Base-by-base conservation (phyloP, 495 filamentous ascomycete genomes). In the Aspergillus homomorphus region DNA sequence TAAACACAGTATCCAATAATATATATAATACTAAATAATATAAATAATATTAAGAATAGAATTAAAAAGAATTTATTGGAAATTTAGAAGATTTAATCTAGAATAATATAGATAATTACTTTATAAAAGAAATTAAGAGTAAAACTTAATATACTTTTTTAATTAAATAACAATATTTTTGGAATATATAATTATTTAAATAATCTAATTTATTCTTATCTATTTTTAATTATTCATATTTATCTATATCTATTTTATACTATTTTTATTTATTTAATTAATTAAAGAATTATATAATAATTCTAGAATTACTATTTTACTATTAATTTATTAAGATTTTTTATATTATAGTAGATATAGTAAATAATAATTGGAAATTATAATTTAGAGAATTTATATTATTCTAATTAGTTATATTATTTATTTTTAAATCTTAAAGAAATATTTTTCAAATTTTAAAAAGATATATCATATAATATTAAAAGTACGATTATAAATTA, bases 31-130 rank as follows among this genome's bases (percentile, higher is more conserved):
- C 43, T 45, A n/a, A 45, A 45, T 7, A n/a, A 45, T 45, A 45
- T n/a, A 45, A 45, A 45, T 5, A 45, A 45, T 7, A 45, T n/a
- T 45, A 45, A 41, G 33, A 8, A 41, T 41, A 41, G 8, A 8
- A 16, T 41, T 41, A 41, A 7, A 41, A 16, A 41, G 16, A 14
- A 45, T 14, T n/a, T 45, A 45, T 6, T n/a, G 4, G 16, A 45
- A n/a, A 45, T 45, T 45, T n/a, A 45, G n/a, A n/a, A n/a, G n/a
- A n/a, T n/a, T n/a, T 45, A 45, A 7, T 45, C 20, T n/a, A 45
- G 16, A n/a, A 45, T 45, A 45, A n/a, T n/a, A 7, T 45, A 7
- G 20, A 45, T 45, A n/a, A 45, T 45, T n/a, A 6, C 4, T n/a
- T 7, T 7, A 45, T 45, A 45, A 45, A n/a, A 45, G 4, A 45